Evolutionary conservation across 768 basidiomycete species (phyloP), one percentile per base, ranked within the genome.

Genomic region (Podaxis sp.): DNA sequence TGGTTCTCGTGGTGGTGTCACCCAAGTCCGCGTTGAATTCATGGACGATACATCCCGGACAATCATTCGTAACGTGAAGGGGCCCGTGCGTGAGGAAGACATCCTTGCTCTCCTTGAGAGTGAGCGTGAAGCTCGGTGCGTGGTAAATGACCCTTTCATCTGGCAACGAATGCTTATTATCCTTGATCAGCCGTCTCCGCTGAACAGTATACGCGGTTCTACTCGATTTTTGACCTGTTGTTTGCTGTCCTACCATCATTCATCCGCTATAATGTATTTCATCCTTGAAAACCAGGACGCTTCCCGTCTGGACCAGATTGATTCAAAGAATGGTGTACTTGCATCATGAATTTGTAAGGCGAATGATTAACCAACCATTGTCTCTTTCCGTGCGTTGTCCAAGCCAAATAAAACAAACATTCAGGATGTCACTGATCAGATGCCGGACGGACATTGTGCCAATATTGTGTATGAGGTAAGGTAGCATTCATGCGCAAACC

Each of bases 51-150:
- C 92, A 60, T 87, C 88, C 68, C 92, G 96, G 71, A 90, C 93
- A 68, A 97, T 99, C 78, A 96, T 98, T 79, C 93, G 96, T 58
- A 99, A 99, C 81, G 96, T 99, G 69, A 99, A 99, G 80, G 97
- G 97, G 0, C 96, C 97, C 65, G 96, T 99, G 64, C 83, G 93
- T 66, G 91, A 95, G 79, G 87, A 95, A 77, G 97, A 99, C 76
- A 97, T 99, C 73, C 84, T 99, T 65, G 95, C 96, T 69, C 83
- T 99, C 68, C 83, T 99, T 73, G 97, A 99, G 84, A 92, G 91
- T 76, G 97, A 99, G 81, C 93, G 97, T 80, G 97, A 99, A 84
- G 97, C 97, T 71, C 93, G 97, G 97, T 97, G 73, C 71, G 94
- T 87, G 26, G 13, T 44, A 49, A 51, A 24, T 17, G 39, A 13